phyloP scores from a whole-genome alignment of 164 flowering plant species.

The Nymphaea thermarum region DNA sequence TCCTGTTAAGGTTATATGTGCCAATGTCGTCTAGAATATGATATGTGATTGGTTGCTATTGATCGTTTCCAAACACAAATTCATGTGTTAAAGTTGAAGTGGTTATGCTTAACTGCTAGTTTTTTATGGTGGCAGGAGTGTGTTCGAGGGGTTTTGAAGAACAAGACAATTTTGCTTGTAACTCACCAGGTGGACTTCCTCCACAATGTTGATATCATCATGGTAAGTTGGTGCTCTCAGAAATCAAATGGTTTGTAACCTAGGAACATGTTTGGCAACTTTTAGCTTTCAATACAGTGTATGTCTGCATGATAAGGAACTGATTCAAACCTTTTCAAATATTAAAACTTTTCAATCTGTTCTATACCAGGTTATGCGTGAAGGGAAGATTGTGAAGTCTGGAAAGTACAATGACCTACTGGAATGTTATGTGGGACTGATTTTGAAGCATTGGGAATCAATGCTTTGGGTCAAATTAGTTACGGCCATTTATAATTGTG shows the following conservation, averaged over 20 bases:
- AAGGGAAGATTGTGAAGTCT: conserved; percentile 85
- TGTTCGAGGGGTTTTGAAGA: conserved; percentile 64
- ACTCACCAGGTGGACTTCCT: conserved; percentile 97
- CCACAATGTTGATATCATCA: conserved; percentile 74
- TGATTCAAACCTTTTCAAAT: background rate
- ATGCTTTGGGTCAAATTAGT: no score
- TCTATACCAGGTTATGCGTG: conserved; percentile 75
- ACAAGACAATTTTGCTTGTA: conserved; percentile 80
- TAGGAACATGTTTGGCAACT: no score
- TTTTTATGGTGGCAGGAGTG: conserved; percentile 53
- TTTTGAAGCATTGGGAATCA: conserved; percentile 45
- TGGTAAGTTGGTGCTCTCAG: conserved; percentile 28
- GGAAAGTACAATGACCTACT: conserved; percentile 70
- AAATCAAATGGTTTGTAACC: no score
- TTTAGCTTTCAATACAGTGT: no score
- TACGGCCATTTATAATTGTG: no score
- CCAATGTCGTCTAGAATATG: no score
- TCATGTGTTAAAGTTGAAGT: background rate
- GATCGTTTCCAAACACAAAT: no score
- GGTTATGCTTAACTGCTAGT: background rate
- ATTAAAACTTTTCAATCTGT: background rate
- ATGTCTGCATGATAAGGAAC: background rate
- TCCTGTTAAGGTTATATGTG: no score
- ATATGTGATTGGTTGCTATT: no score
- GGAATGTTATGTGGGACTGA: conserved; percentile 70